Evolutionary conservation across 768 basidiomycete species (phyloP), one percentile per base, ranked within the genome.

Genomic region (Calocybe indica): DNA sequence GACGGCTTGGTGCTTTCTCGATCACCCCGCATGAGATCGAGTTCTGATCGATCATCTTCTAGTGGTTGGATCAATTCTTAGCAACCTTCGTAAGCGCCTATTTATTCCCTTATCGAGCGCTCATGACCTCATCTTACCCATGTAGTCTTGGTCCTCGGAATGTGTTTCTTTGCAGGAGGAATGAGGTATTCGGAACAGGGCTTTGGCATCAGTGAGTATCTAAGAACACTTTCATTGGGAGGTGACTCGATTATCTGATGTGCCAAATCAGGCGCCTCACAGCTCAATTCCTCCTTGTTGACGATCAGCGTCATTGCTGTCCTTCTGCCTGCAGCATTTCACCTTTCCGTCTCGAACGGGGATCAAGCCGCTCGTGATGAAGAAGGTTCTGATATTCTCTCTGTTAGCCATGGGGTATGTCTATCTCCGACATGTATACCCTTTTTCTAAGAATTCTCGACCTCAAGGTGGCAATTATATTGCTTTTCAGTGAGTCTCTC

Each of bases 111-210:
- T 49, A 35, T 44, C 36, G 34, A 31, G 35, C 40, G 13, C 22
- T 36, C 36, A 35, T 31, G 1, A 30, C 15, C 12, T 45, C 43
- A 14, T 49, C 40, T 42, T 37, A 46, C 37, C 41, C 54, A 46
- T 29, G 30, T 46, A 87, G 85, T 91, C 32, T 74, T 93, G 43
- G 82, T 92, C 12, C 73, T 92, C 30, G 90, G 90, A 42, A 90
- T 92, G 90, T 91, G 89, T 58, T 92, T 92, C 68, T 91, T 92
- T 55, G 88, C 85, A 14, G 89, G 88, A 47, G 89, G 89, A 13
- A 66, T 82, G 43, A 78, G 78, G 55, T 91, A 80, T 58, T 85
- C 83, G 13, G 84, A 90, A 55, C 89, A 91, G 65, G 88, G 83
- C 1, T 88, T 90, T 56, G 82, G 83, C 41, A 66, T 75, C 36